Evolutionary conservation across 129 eudicot genomes (phyloP).

Genomic region (Flaveria trinervia): DNA sequence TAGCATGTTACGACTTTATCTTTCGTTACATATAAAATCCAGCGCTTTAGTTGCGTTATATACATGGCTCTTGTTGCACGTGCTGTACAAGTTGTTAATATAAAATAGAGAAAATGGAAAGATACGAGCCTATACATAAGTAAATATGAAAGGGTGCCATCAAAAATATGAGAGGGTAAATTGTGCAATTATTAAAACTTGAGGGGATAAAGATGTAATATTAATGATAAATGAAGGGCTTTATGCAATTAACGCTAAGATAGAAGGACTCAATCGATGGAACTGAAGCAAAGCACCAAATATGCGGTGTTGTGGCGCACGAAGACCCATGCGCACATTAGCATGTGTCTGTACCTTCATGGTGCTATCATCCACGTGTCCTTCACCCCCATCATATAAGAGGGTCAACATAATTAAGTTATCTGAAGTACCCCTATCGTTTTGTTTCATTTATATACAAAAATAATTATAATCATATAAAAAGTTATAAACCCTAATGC

Average conservation of each 20-base stretch:
- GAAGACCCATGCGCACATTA: not conserved
- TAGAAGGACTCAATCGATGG: not conserved
- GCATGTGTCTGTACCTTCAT: not conserved
- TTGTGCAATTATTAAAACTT: not conserved
- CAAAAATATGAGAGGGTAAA: too few relatives aligned
- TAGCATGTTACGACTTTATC: too few relatives aligned
- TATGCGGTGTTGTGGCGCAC: not conserved
- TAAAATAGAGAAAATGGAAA: too few relatives aligned
- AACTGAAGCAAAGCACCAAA: not conserved
- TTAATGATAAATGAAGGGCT: not conserved
- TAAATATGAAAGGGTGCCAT: too few relatives aligned
- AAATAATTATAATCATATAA: too few relatives aligned
- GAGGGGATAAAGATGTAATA: not conserved
- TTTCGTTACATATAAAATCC: too few relatives aligned
- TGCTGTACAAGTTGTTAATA: too few relatives aligned
- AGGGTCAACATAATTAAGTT: not conserved
- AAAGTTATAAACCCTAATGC: too few relatives aligned
- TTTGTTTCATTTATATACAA: not conserved
- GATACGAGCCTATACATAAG: too few relatives aligned
- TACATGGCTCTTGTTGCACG: too few relatives aligned
- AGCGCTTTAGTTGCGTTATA: too few relatives aligned
- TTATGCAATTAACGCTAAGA: not conserved
- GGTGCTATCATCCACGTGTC: not conserved
- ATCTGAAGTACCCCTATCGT: not conserved
- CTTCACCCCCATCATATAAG: not conserved